Conservation (phyloP, 139 green algal genomes). For the Chlamydomonas schloesseri region DNA sequence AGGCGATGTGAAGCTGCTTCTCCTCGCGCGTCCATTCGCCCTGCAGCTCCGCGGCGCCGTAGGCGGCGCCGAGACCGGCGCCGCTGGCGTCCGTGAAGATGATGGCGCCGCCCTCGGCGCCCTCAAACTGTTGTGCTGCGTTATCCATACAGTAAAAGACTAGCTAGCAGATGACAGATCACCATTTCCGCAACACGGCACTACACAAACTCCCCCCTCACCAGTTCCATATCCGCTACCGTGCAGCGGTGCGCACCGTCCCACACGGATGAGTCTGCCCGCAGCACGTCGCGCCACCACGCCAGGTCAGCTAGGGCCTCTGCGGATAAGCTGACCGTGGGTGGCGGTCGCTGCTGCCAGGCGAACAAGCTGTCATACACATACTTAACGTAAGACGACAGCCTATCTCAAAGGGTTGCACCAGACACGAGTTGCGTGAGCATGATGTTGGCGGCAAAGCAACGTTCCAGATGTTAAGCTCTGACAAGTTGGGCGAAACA, state of each 20-base stretch:
- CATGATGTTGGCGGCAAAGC: too few relatives aligned
- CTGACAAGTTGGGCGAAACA: too few relatives aligned
- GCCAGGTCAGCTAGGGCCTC: background rate
- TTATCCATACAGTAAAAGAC: too few relatives aligned
- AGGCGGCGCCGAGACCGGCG: background rate
- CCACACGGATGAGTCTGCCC: background rate
- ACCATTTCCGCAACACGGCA: too few relatives aligned
- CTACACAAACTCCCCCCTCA: background rate
- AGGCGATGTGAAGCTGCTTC: constrained; percentile 4
- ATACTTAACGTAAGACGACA: too few relatives aligned
- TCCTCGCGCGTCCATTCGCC: background rate
- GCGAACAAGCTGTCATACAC: too few relatives aligned
- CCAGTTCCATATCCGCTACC: background rate
- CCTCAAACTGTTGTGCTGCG: too few relatives aligned
- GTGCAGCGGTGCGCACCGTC: background rate
- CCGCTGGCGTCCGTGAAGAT: constrained; percentile 43
- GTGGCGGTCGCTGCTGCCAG: too few relatives aligned
- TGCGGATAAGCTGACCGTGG: background rate
- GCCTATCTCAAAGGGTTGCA: too few relatives aligned
- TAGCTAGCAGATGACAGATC: too few relatives aligned
- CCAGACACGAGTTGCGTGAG: too few relatives aligned
- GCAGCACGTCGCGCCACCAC: background rate
- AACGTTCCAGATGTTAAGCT: too few relatives aligned
- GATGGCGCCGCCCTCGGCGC: background rate
- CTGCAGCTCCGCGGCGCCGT: background rate